Evolutionary conservation across 345 rosid genomes (phyloP).

Genomic region (Rhodamnia argentea): DNA sequence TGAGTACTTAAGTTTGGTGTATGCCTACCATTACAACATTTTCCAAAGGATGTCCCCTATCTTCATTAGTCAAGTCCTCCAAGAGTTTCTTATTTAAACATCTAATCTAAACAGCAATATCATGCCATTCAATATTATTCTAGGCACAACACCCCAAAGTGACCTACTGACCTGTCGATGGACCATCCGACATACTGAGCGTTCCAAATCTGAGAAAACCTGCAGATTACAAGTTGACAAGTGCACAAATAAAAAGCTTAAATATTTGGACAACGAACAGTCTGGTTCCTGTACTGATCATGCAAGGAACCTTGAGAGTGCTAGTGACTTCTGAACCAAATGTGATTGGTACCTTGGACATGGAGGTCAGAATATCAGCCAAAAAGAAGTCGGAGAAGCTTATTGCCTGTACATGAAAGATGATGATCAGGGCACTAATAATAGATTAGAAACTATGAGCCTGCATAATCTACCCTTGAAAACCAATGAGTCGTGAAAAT

Average conservation of each 20-base stretch:
- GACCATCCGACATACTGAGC: slow-evolving; percentile 91
- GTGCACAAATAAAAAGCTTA: background rate
- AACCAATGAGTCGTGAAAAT: background rate
- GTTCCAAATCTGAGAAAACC: slow-evolving; percentile 94
- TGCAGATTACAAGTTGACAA: slow-evolving; percentile 12
- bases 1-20: background rate
- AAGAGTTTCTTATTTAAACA: background rate
- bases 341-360: slow-evolving; percentile 66
- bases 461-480: background rate
- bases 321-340: background rate
- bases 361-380: slow-evolving; percentile 88
- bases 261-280: background rate
- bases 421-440: background rate
- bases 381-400: slow-evolving; percentile 84
- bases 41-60: background rate
- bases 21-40: background rate
- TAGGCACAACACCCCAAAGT: background rate
- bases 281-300: background rate
- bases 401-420: slow-evolving; percentile 44
- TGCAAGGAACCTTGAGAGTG: background rate
- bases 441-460: background rate
- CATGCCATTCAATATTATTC: background rate
- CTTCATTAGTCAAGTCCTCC: background rate
- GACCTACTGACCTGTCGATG: slow-evolving; percentile 68
- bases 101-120: background rate